phyloP scores from a whole-genome alignment of 257 asterid genomes.

The Solanum lycopersicoides region DNA sequence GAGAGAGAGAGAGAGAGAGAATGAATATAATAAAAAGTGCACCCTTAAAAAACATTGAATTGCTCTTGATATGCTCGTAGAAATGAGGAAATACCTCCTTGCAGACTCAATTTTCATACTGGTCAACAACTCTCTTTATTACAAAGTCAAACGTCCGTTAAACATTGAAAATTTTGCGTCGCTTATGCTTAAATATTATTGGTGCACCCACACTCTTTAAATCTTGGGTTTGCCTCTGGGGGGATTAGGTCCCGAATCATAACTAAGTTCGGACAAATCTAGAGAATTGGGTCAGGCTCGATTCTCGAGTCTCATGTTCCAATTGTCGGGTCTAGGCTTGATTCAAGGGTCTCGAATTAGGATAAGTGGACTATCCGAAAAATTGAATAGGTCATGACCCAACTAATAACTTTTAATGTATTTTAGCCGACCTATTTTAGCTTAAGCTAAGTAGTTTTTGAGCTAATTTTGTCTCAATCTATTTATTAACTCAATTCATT shows the following conservation, averaged over 20 bases:
- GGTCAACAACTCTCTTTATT: no score
- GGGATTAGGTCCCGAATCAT: not conserved
- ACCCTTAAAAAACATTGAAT: no score
- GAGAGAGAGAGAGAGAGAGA: no score
- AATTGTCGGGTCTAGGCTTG: not conserved
- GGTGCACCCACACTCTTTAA: no score
- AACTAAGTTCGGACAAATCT: not conserved
- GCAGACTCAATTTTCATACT: no score
- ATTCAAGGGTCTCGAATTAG: not conserved
- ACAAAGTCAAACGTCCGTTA: no score
- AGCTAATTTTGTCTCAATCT: no score
- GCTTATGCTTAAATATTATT: no score
- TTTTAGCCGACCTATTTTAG: not conserved
- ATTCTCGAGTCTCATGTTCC: not conserved
- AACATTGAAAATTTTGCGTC: no score
- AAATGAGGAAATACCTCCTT: no score
- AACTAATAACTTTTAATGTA: not conserved
- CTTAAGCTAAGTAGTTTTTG: not conserved
- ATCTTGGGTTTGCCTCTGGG: fast-evolving
- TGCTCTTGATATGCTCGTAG: no score
- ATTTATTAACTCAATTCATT: not conserved
- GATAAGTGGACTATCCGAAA: not conserved
- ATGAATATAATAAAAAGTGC: no score
- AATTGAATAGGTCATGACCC: not conserved
- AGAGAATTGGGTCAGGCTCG: not conserved